These are phyloP conservation scores for Periglandula ipomoeae DNA, from an alignment of 2,329 filamentous ascomycete species.

Conservation along the genomic window DNA sequence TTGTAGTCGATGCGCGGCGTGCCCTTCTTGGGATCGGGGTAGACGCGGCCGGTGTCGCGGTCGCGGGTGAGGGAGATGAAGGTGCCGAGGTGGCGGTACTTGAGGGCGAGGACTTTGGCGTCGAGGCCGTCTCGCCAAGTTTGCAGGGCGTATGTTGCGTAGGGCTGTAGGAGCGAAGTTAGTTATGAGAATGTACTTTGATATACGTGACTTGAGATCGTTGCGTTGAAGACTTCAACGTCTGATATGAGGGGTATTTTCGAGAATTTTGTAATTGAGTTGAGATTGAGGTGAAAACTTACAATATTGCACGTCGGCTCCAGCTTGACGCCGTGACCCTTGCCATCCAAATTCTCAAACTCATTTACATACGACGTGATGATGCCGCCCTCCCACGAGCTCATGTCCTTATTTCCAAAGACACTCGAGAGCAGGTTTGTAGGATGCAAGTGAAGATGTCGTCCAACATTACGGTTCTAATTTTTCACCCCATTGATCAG, in stretches of 20 bases:
- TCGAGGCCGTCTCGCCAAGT: constrained; percentile 61
- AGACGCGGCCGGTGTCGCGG: constrained; percentile 65
- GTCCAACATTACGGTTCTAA: constrained; percentile 70
- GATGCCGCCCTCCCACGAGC: constrained; percentile 66
- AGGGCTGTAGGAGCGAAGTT: constrained; percentile 39
- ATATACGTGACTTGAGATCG: too few species aligned
- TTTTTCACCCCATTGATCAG: too few species aligned
- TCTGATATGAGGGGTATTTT: too few species aligned
- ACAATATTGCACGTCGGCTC: constrained; percentile 66
- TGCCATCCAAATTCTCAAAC: constrained; percentile 71
- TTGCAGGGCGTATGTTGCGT: constrained; percentile 50
- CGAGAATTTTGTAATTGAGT: too few species aligned
- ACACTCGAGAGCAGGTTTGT: constrained; percentile 49
- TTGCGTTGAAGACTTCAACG: too few species aligned
- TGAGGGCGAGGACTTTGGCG: constrained; percentile 62
- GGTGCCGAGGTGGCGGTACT: constrained; percentile 57
- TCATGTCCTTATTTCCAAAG: constrained; percentile 56
- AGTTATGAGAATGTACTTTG: too few species aligned
- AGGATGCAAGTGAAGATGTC: constrained; percentile 75
- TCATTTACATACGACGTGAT: constrained; percentile 69
- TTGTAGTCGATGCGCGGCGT: constrained; percentile 60
- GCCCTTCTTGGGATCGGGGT: constrained; percentile 59
- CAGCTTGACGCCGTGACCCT: constrained; percentile 75
- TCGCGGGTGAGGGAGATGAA: constrained; percentile 72
- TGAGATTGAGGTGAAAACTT: constrained; percentile 15